A percentile compares a stretch with the other conserved stretches of the same genome.
phyloP scores from a whole-genome alignment of 352 stramenopile genomes.

The Globisporangium recalcitrans region DNA sequence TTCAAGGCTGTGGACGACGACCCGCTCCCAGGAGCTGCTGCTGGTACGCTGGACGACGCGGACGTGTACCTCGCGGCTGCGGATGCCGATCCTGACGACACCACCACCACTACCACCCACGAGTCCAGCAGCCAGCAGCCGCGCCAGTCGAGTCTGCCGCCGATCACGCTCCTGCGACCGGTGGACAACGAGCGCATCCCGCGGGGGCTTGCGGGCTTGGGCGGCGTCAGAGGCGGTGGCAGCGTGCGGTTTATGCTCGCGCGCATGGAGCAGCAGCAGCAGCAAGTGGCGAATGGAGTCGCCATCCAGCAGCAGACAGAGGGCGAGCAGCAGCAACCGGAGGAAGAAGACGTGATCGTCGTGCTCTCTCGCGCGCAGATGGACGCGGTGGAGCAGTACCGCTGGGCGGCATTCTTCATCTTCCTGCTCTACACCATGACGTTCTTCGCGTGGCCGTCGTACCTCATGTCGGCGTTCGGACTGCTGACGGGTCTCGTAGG shows the following conservation, averaged over 20 bases:
- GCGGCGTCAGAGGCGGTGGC: neutral
- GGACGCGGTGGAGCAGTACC: conserved; percentile 29
- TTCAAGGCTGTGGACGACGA: neutral
- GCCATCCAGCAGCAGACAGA: neutral
- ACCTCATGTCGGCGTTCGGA: conserved; percentile 24
- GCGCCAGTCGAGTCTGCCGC: conserved; percentile 9
- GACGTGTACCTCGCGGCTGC: conserved; percentile 9
- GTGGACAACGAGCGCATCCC: neutral
- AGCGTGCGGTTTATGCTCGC: conserved; percentile 7
- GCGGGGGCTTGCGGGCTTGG: neutral
- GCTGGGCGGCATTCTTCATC: conserved; percentile 34
- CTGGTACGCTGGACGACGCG: neutral
- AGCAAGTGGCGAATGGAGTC: neutral
- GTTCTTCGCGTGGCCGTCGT: conserved; percentile 27
- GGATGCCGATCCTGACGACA: neutral
- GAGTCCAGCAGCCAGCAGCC: no score
- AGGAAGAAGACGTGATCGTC: conserved; percentile 17
- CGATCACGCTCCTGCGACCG: conserved; percentile 7
- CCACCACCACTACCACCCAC: no score
- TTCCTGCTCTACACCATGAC: conserved; percentile 31
- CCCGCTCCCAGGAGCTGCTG: neutral
- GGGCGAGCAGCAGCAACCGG: conserved; percentile 12
- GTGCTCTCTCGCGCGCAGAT: conserved; percentile 33
- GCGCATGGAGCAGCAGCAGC: neutral
- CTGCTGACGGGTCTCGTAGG: conserved; percentile 24